Evolutionary conservation across 140 eudicot genomes (phyloP).

Genomic region (Flaveria floridana): DNA sequence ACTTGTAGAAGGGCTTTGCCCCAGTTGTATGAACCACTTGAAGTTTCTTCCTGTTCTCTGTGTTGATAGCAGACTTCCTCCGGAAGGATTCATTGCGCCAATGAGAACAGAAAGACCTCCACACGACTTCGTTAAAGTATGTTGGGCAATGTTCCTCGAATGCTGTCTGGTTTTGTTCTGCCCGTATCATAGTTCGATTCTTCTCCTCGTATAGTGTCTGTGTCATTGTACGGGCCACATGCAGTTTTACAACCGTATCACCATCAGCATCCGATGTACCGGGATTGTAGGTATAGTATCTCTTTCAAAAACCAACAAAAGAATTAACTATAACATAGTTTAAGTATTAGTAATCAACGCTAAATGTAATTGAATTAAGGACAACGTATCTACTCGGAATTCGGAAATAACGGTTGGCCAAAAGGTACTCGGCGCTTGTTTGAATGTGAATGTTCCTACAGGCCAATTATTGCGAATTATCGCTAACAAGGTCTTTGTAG

Average conservation of each 20-base stretch:
- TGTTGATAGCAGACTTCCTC: conserved; percentile 15
- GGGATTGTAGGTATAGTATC: conserved; percentile 17
- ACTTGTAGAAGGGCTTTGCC: conserved; percentile 22
- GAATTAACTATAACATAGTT: conserved; percentile 1
- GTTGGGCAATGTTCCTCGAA: conserved; percentile 18
- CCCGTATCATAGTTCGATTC: conserved; percentile 16
- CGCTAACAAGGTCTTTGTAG: conserved; percentile 31
- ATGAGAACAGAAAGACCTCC: conserved; percentile 27
- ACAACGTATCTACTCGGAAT: conserved; percentile 25
- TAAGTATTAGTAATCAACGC: neutral
- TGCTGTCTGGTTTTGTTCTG: conserved; percentile 4
- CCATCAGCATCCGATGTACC: conserved; percentile 12
- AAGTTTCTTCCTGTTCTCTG: conserved; percentile 11
- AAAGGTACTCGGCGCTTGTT: conserved; percentile 4
- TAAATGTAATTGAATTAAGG: neutral
- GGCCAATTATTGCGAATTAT: conserved; percentile 31
- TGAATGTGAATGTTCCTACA: conserved; percentile 15
- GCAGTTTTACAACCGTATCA: conserved; percentile 24
- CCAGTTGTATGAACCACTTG: conserved; percentile 31
- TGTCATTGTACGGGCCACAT: conserved; percentile 31
- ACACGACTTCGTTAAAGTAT: conserved; percentile 11
- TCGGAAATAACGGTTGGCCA: conserved; percentile 16
- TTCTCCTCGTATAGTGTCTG: conserved; percentile 25
- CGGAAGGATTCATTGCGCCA: conserved; percentile 19
- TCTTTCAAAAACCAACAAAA: conserved; percentile 21